These are phyloP conservation scores for Diaporthe sp. DNA, from an alignment of 2,329 filamentous ascomycete species.

Conservation along the genomic window DNA sequence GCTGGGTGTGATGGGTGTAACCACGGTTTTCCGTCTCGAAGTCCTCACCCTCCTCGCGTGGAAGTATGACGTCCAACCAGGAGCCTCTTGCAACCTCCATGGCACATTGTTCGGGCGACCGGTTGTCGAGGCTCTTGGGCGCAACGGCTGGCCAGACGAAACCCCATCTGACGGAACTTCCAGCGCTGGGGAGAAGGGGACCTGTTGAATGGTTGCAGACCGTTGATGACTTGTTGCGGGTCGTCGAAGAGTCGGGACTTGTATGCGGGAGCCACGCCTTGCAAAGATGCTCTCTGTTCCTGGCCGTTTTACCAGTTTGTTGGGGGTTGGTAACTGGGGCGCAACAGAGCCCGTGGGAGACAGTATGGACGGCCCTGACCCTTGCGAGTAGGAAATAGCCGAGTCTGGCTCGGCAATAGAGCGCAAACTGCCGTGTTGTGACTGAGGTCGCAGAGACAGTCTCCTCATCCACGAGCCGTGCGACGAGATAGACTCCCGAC, in stretches of 20 bases:
- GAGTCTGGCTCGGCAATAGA: constrained; percentile 75
- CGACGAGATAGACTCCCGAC: constrained; percentile 71
- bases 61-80: constrained; percentile 70
- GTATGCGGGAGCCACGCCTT: constrained; percentile 68
- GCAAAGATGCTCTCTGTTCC: constrained; percentile 46
- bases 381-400: constrained; percentile 75
- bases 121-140: constrained; percentile 43
- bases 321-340: constrained; percentile 67
- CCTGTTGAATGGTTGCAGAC: constrained; percentile 76
- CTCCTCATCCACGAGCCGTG: constrained; percentile 80
- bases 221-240: constrained; percentile 86
- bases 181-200: constrained; percentile 44
- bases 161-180: constrained; percentile 44
- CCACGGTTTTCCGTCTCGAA: constrained; percentile 45
- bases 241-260: constrained; percentile 76
- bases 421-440: constrained; percentile 73
- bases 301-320: constrained; percentile 83
- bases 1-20: constrained; percentile 31
- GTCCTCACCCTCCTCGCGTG: constrained; percentile 57
- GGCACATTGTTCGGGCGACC: constrained; percentile 37
- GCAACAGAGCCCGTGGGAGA: constrained; percentile 54
- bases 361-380: constrained; percentile 76
- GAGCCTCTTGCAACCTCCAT: constrained; percentile 42
- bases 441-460: constrained; percentile 75
- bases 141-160: constrained; percentile 53